Base-by-base conservation (phyloP, 768 basidiomycete genomes). In the Boletus vermiculosoides region DNA sequence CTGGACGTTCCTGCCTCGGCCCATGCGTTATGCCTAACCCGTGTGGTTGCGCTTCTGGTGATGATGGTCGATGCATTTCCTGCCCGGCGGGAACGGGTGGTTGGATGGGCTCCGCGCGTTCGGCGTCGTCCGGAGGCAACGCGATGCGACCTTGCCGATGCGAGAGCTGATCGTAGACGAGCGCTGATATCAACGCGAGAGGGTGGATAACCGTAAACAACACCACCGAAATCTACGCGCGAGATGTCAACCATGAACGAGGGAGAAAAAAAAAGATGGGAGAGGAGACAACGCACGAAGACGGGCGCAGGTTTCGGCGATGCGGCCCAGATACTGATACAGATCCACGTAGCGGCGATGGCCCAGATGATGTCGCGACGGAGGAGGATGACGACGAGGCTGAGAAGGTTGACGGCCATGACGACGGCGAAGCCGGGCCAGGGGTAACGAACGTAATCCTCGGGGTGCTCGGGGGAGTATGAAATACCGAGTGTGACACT, bases 361-460 rank as follows among this genome's bases (percentile, higher is more conserved):
- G 85, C 83, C 87, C 88, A 91, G 0, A 91, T 86, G 48, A 92
- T 71, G 63, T 92, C 91, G 3, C 80, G 74, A 1, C 84, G 76
- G 1, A 81, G n/a, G 3, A 79, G 63, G 37, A 90, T 69, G 31
- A 88, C 79, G 36, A 84, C 34, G 0, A 89, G 63, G 3, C 82
- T 82, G 57, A 83, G 54, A 42, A 83, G 37, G 66, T 95, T 92
- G 4, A 85, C 83, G 9, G 77, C 77, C 10, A 87, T 73, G 28
- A 93, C 74, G 22, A 87, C 83, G 3, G 80, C 84, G 45, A 94
- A 85, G 0, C 88, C 93, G 0, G 86, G 77, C 84, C 87, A 92
- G 1, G 85, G 78, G 59, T 89, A 82, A 50, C 78, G 80, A 1
- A 69, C 74, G 40, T 84, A 84, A 59, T 88, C 79, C 47, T 80